These are phyloP conservation scores for Suhomyces pyralidae DNA, from an alignment of 805 yeast genomes.

Conservation along the genomic window DNA sequence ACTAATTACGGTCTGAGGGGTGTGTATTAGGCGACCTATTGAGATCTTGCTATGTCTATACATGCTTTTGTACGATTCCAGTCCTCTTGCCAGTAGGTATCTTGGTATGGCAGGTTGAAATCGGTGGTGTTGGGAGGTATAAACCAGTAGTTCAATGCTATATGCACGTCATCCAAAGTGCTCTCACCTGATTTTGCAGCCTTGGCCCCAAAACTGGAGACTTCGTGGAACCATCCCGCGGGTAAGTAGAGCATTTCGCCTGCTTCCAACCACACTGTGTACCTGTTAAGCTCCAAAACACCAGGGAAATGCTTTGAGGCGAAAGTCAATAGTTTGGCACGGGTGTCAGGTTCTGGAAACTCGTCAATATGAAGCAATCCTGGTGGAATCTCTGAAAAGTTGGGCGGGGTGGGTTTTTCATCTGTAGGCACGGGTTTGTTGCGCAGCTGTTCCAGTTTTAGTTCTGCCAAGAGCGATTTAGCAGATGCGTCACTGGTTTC, in stretches of 20 bases:
- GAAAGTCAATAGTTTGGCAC: slow-evolving; percentile 27
- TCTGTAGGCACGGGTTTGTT: slow-evolving; percentile 7
- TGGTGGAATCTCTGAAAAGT: slow-evolving; percentile 65
- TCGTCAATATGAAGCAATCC: slow-evolving; percentile 59
- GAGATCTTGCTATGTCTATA: slow-evolving; percentile 7
- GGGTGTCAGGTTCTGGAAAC: slow-evolving; percentile 27
- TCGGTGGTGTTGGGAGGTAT: slow-evolving; percentile 52
- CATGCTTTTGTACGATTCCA: slow-evolving; percentile 41
- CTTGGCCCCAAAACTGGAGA: slow-evolving; percentile 54
- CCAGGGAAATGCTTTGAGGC: slow-evolving; percentile 49
- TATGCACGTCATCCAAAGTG: slow-evolving; percentile 37
- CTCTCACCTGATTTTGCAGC: slow-evolving; percentile 10
- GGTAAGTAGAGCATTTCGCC: slow-evolving; percentile 72
- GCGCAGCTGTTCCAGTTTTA: slow-evolving; percentile 10
- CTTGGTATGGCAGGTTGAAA: slow-evolving; percentile 39
- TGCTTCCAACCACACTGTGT: slow-evolving; percentile 49
- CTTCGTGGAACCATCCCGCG: slow-evolving; percentile 83
- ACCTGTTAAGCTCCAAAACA: slow-evolving; percentile 38
- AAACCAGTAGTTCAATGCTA: slow-evolving; percentile 75
- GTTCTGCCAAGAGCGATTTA: slow-evolving; percentile 8
- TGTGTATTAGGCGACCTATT: not conserved
- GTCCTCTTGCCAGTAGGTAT: slow-evolving; percentile 54
- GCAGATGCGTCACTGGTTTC: slow-evolving; percentile 17
- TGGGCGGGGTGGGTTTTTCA: slow-evolving; percentile 56
- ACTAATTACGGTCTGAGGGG: not conserved